Percentiles rank a stretch among this genome's conserved stretches.
Evolutionary conservation across 2,329 filamentous ascomycete species (phyloP).

Genomic region (Harringtonia aguacate): DNA sequence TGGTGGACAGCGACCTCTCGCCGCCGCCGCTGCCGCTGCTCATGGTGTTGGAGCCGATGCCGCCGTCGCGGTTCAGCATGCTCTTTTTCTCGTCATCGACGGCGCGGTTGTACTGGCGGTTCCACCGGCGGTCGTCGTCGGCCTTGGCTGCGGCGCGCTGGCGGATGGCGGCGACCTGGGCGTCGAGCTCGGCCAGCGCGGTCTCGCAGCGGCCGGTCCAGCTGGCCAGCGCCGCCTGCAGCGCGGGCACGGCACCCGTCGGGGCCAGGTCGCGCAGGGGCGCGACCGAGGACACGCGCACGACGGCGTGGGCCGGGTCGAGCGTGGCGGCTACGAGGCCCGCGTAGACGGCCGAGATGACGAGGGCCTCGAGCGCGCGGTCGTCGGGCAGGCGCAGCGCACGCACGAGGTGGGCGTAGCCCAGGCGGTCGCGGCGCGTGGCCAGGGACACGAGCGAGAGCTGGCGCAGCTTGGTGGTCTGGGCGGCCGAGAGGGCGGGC

Average conservation of each 20-base stretch:
- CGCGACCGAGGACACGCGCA: conserved; percentile 70
- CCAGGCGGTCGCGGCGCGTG: conserved; percentile 54
- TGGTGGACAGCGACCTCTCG: too few species aligned
- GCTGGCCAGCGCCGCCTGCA: conserved; percentile 56
- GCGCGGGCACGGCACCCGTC: conserved; percentile 53
- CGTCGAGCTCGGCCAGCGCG: conserved; percentile 65
- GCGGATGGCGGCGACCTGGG: conserved; percentile 59
- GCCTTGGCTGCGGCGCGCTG: conserved; percentile 42
- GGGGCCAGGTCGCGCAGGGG: conserved; percentile 80
- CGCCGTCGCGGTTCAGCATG: conserved; percentile 12
- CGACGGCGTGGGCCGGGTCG: conserved; percentile 62
- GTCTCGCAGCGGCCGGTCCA: conserved; percentile 73
- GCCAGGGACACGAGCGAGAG: conserved; percentile 80
- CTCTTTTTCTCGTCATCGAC: conserved; percentile 31
- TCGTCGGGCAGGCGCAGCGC: conserved; percentile 56
- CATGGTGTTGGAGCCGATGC: conserved; percentile 12
- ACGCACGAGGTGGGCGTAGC: conserved; percentile 57
- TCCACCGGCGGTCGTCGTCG: conserved; percentile 35
- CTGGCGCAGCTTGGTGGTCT: conserved; percentile 78
- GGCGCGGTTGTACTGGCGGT: conserved; percentile 36
- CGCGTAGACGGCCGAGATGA: conserved; percentile 80
- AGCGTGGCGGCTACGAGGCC: conserved; percentile 74
- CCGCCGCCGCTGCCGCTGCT: conserved; percentile 7
- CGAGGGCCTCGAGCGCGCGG: conserved; percentile 70
- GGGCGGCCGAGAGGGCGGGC: conserved; percentile 60